A percentile compares a stretch with the other conserved stretches of the same genome.
Evolutionary conservation across 306 rosid species (phyloP).

Genomic region (Pterocarpus santalinus): DNA sequence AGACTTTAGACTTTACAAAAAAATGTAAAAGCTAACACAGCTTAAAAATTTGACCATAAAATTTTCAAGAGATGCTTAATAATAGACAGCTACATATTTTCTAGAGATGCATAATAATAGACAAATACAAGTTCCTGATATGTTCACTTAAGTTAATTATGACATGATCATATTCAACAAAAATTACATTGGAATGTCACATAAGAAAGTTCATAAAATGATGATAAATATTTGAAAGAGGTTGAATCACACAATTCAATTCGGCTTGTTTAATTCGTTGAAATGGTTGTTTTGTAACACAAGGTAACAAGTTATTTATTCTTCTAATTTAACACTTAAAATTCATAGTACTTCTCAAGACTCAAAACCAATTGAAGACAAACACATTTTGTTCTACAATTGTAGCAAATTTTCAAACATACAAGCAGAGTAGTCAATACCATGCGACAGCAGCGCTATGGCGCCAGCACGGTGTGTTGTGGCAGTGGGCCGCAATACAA

Average conservation of each 20-base stretch:
- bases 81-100: slow-evolving; percentile 3
- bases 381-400: slow-evolving; percentile 17
- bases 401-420: slow-evolving; percentile 32
- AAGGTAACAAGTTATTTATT: slow-evolving; percentile 7
- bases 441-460: too few species aligned
- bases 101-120: not conserved
- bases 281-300: slow-evolving; percentile 31
- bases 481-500: too few species aligned
- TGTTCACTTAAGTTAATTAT: slow-evolving; percentile 21
- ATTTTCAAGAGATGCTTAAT: not conserved
- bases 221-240: not conserved
- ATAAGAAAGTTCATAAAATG: slow-evolving; percentile 31
- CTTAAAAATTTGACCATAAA: not conserved
- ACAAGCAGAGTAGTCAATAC: not conserved
- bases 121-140: slow-evolving; percentile 8
- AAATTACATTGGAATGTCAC: slow-evolving; percentile 25
- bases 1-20: not conserved
- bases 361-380: slow-evolving; percentile 35
- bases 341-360: slow-evolving; percentile 15
- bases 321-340: slow-evolving; percentile 34
- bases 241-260: slow-evolving; percentile 19
- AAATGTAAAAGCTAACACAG: slow-evolving; percentile 16
- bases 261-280: slow-evolving; percentile 15
- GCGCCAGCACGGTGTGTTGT: too few species aligned
- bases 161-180: slow-evolving; percentile 22